Base-by-base conservation (phyloP, 2,329 filamentous ascomycete species). In the Beauveria asiatica region DNA sequence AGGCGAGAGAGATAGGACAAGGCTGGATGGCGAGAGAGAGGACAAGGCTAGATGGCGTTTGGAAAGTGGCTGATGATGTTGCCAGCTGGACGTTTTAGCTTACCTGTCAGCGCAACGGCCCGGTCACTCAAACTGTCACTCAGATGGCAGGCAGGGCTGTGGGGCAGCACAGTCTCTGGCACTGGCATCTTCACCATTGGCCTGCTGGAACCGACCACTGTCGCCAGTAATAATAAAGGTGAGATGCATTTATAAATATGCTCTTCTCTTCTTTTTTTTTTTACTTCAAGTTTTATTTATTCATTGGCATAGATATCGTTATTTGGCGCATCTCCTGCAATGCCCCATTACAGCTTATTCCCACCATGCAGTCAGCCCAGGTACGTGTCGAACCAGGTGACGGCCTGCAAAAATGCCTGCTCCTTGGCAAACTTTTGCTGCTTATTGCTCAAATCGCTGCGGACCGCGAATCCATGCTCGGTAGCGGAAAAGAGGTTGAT, bases 371-470 rank as follows among this genome's bases (percentile, higher is more conserved):
- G 33, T 55, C 57, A 54, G 50, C 56, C 51, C 23, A 74, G 62
- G 56, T 69, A 76, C 17, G 85, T 78, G 59, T 88, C 81, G 68
- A 93, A 92, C 88, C 88, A 94, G 61, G 78, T 73, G 57, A 91
- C 80, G 27, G 89, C 88, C 78, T 93, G 89, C 65, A 81, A 74
- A 71, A 92, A 92, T 0, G 90, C 89, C 70, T 85, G 81, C 75
- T 93, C 88, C 79, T 92, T 92, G 37, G 85, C 88, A 70, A 84
- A 92, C 72, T 80, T 84, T 68, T 83, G 74, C 60, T 68, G 65
- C 21, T 75, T 74, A 61, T 79, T 74, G 3, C 74, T 74, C 30
- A 80, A 60, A 66, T 93, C 85, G 4, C 78, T 83, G 41, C 89
- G 80, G 8, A 90, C 86, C 17, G 84, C 86, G 67, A 93, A 94